Evolutionary conservation across 2,329 filamentous ascomycete species (phyloP).

Genomic region (Xylariaceae sp.): DNA sequence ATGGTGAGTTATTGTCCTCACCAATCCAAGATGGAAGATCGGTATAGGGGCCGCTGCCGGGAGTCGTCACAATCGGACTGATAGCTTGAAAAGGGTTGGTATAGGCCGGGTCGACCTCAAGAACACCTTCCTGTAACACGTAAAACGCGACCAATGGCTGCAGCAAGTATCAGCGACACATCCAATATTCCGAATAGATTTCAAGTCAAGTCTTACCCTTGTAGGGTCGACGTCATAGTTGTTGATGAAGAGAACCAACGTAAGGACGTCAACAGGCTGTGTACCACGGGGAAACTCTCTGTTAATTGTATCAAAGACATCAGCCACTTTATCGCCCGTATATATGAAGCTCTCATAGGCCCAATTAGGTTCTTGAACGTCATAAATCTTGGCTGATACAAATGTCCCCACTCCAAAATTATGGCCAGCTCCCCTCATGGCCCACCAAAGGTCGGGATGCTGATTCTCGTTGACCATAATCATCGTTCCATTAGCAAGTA

Average conservation of each 20-base stretch:
- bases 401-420: slow-evolving; percentile 58
- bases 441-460: slow-evolving; percentile 54
- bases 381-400: slow-evolving; percentile 45
- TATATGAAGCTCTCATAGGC: slow-evolving; percentile 43
- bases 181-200: neutral
- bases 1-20: slow-evolving; percentile 1
- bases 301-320: slow-evolving; percentile 44
- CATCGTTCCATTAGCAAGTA: slow-evolving; percentile 46
- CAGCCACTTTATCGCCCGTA: slow-evolving; percentile 46
- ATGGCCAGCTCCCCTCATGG: slow-evolving; percentile 53
- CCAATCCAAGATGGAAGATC: slow-evolving; percentile 16
- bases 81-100: slow-evolving; percentile 16
- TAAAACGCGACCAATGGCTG: slow-evolving; percentile 19
- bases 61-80: slow-evolving; percentile 5
- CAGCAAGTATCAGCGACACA: slow-evolving; percentile 1
- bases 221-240: slow-evolving; percentile 10
- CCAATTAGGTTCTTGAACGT: slow-evolving; percentile 38
- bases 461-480: slow-evolving; percentile 35
- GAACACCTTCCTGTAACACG: slow-evolving; percentile 19
- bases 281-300: slow-evolving; percentile 38
- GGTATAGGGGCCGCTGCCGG: slow-evolving; percentile 8
- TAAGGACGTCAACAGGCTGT: slow-evolving; percentile 14
- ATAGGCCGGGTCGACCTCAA: slow-evolving; percentile 13
- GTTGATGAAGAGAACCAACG: slow-evolving; percentile 14
- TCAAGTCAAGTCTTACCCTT: slow-evolving; percentile 5